Conservation (phyloP, 1,284 basidiomycete genomes). For the Quambalaria eucalypti region DNA sequence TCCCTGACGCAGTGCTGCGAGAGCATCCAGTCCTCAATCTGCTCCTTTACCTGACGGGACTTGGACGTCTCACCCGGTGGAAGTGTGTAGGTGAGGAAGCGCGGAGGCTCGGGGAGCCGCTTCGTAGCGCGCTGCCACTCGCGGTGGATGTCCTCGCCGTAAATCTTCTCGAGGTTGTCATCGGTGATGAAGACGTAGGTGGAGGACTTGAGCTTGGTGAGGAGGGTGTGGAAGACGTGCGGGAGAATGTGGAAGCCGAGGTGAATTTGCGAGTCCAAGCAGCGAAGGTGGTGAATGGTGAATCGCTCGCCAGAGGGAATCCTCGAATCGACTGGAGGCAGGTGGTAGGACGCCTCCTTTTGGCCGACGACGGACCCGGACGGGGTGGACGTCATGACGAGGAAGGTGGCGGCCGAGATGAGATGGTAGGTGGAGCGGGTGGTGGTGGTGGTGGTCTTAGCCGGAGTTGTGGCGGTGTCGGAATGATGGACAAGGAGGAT, state of each 20-base stretch:
- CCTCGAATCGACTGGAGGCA: slow-evolving; percentile 30
- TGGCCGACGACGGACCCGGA: slow-evolving; percentile 3
- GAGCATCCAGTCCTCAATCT: slow-evolving; percentile 87
- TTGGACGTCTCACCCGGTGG: slow-evolving; percentile 87
- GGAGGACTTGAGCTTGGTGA: slow-evolving; percentile 64
- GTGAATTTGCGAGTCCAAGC: slow-evolving; percentile 39
- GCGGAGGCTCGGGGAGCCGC: slow-evolving; percentile 39
- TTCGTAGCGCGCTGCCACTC: slow-evolving; percentile 55
- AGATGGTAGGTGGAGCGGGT: not conserved
- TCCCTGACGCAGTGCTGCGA: slow-evolving; percentile 82
- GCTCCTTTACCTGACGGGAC: slow-evolving; percentile 79
- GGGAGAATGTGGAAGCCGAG: slow-evolving; percentile 44
- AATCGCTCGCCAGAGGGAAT: slow-evolving; percentile 21
- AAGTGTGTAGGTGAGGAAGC: slow-evolving; percentile 72
- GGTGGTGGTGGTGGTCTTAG: not conserved
- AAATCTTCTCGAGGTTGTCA: slow-evolving; percentile 71
- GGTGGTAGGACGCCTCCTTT: slow-evolving; percentile 43
- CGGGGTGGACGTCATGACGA: not conserved
- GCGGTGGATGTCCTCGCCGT: slow-evolving; percentile 61
- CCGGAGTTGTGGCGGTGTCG: too few relatives aligned
- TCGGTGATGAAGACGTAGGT: slow-evolving; percentile 91
- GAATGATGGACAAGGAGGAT: too few relatives aligned
- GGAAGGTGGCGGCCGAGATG: not conserved
- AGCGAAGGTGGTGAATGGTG: slow-evolving; percentile 33
- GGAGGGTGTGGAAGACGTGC: slow-evolving; percentile 59